These are phyloP conservation scores for Colletotrichum sidae DNA, from an alignment of 2,329 filamentous ascomycete genomes.

Conservation along the genomic window DNA sequence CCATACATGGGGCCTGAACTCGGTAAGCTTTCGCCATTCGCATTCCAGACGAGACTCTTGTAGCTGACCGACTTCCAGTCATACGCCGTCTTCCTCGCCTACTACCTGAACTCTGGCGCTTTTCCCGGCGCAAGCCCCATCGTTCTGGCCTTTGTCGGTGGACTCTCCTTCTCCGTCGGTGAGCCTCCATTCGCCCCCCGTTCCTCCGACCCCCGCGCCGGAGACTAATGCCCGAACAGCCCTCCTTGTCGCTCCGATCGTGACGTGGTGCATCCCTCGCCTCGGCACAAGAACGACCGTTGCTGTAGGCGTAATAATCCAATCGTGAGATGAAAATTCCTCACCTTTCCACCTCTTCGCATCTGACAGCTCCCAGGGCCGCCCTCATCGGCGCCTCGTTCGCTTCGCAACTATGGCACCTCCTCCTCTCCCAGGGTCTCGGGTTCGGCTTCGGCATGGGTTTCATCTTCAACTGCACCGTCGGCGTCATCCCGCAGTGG, in stretches of 20 bases:
- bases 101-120: conserved; percentile 66
- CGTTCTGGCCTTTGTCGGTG: conserved; percentile 82
- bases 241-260: conserved; percentile 75
- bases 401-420: conserved; percentile 76
- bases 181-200: conserved; percentile 26
- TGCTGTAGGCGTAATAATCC: conserved; percentile 72
- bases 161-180: conserved; percentile 71
- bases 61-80: conserved; percentile 49
- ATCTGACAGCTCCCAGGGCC: conserved; percentile 40
- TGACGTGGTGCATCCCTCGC: conserved; percentile 69
- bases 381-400: conserved; percentile 79
- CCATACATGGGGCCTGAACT: conserved; percentile 82
- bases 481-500: conserved; percentile 79
- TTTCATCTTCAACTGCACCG: conserved; percentile 77
- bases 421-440: conserved; percentile 80
- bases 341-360: too few relatives aligned
- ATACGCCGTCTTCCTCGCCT: conserved; percentile 68
- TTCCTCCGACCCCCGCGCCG: neutral
- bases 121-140: conserved; percentile 74
- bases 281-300: conserved; percentile 75
- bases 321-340: conserved; percentile 52
- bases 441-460: conserved; percentile 85
- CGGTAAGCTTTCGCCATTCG: conserved; percentile 51
- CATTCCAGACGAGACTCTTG: neutral
- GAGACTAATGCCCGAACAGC: conserved; percentile 54